A percentile compares a stretch with the other conserved stretches of the same genome.
These are phyloP conservation scores for Fusarium guadeloupense DNA, from an alignment of 2,329 filamentous ascomycete genomes.

Conservation along the genomic window DNA sequence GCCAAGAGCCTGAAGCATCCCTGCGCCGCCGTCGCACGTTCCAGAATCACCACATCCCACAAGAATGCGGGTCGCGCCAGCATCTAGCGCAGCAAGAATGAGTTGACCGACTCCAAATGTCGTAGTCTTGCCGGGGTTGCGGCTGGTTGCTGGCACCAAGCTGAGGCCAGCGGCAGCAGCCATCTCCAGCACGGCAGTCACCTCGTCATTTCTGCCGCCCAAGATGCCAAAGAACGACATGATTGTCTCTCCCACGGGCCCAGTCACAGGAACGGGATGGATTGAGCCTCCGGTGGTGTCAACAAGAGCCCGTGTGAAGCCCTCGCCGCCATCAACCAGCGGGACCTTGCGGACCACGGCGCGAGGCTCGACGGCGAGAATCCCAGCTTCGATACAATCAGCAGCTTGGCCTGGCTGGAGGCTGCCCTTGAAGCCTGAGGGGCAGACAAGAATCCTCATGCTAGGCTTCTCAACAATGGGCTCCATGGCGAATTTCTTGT, in stretches of 20 bases:
- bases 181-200: slow-evolving; percentile 62
- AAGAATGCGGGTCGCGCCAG: slow-evolving; percentile 56
- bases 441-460: slow-evolving; percentile 56
- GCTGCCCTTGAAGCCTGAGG: slow-evolving; percentile 64
- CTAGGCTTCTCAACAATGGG: background rate
- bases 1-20: slow-evolving; percentile 64
- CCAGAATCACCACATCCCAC: slow-evolving; percentile 64
- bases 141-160: slow-evolving; percentile 54
- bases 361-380: slow-evolving; percentile 54
- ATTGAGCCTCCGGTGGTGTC: slow-evolving; percentile 54
- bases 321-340: slow-evolving; percentile 63
- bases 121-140: slow-evolving; percentile 59
- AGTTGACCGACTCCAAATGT: slow-evolving; percentile 62
- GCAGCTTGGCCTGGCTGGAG: slow-evolving; percentile 59
- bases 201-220: slow-evolving; percentile 32
- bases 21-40: slow-evolving; percentile 62
- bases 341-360: slow-evolving; percentile 58
- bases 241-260: slow-evolving; percentile 54
- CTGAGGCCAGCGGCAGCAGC: slow-evolving; percentile 62
- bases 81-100: slow-evolving; percentile 56
- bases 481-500: background rate
- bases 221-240: slow-evolving; percentile 59
- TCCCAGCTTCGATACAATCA: slow-evolving; percentile 59
- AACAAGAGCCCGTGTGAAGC: slow-evolving; percentile 59
- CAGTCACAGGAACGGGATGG: slow-evolving; percentile 51